Conservation (phyloP, 2,329 filamentous ascomycete genomes). For the Periconia macrospinosa region DNA sequence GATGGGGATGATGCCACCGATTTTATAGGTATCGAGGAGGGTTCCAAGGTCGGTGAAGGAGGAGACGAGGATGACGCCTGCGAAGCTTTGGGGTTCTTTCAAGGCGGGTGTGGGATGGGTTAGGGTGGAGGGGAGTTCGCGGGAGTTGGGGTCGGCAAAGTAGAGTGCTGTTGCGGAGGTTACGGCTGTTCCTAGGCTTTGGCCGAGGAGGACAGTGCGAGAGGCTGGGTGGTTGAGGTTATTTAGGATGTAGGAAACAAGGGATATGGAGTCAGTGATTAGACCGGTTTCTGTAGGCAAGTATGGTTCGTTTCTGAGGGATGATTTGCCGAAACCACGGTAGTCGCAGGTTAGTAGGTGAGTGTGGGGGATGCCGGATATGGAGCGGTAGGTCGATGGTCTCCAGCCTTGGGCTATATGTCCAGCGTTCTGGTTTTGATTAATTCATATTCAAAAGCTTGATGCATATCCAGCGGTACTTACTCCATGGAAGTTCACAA, state of each 20-base stretch:
- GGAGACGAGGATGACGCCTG: slow-evolving; percentile 76
- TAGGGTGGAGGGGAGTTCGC: slow-evolving; percentile 20
- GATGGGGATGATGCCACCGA: slow-evolving; percentile 76
- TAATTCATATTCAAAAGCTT: slow-evolving; percentile 4
- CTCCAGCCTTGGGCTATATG: slow-evolving; percentile 79
- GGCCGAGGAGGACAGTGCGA: slow-evolving; percentile 79
- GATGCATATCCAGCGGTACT: slow-evolving; percentile 26
- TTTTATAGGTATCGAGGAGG: slow-evolving; percentile 75
- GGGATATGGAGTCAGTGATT: slow-evolving; percentile 73
- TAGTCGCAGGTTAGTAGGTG: slow-evolving; percentile 92
- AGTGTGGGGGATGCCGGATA: slow-evolving; percentile 68
- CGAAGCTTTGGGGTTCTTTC: slow-evolving; percentile 62
- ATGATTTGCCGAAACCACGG: slow-evolving; percentile 81
- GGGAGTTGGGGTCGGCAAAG: slow-evolving; percentile 53
- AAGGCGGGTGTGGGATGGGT: neutral
- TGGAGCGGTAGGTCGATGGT: slow-evolving; percentile 73
- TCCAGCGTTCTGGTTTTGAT: slow-evolving; percentile 70
- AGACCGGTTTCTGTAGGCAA: slow-evolving; percentile 76
- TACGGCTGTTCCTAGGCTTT: slow-evolving; percentile 87
- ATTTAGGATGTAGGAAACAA: slow-evolving; percentile 72
- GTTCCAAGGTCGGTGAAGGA: slow-evolving; percentile 75
- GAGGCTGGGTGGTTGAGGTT: slow-evolving; percentile 66
- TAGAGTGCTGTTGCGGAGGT: slow-evolving; percentile 73
- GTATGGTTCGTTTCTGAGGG: slow-evolving; percentile 55
- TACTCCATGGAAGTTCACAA: slow-evolving; percentile 67